phyloP scores from a whole-genome alignment of 2,329 filamentous ascomycete species.

The Colletotrichum kahawae region DNA sequence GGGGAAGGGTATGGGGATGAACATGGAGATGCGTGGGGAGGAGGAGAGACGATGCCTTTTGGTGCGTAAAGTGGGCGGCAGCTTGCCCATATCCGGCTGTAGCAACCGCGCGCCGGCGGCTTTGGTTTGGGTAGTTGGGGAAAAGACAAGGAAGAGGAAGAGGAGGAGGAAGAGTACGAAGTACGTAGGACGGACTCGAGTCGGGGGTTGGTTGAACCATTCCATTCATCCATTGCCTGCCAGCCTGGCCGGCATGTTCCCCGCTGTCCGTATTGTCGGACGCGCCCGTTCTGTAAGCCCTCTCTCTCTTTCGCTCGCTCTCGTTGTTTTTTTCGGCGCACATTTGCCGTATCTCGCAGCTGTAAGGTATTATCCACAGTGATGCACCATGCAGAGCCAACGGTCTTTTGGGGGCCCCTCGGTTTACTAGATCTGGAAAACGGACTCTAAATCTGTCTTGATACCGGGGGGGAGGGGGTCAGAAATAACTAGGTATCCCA shows the following conservation, averaged over 20 bases:
- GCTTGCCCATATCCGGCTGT: slow-evolving; percentile 9
- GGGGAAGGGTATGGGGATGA: slow-evolving; percentile 8
- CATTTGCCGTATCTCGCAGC: neutral
- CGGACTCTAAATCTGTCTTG: neutral
- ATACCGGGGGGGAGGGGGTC: neutral
- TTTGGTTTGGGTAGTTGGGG: slow-evolving; percentile 13
- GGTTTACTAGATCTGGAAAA: neutral
- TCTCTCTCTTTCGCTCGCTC: neutral
- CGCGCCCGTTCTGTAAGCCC: neutral
- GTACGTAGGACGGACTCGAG: neutral
- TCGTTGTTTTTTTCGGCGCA: neutral
- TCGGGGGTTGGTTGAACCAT: neutral
- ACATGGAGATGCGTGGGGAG: slow-evolving; percentile 20
- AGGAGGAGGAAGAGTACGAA: neutral
- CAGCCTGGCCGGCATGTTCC: neutral
- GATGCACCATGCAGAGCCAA: neutral
- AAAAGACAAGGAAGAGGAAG: neutral
- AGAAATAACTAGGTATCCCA: neutral
- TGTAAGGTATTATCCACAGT: neutral
- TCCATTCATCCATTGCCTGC: neutral
- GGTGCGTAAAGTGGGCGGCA: slow-evolving; percentile 8
- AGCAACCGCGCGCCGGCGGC: neutral
- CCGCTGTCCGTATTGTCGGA: neutral
- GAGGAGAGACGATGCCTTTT: neutral
- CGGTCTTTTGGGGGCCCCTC: neutral